Evolutionary conservation across 768 basidiomycete species (phyloP), one percentile per base, ranked within the genome.

Genomic region (Rhizopogon vinicolor): DNA sequence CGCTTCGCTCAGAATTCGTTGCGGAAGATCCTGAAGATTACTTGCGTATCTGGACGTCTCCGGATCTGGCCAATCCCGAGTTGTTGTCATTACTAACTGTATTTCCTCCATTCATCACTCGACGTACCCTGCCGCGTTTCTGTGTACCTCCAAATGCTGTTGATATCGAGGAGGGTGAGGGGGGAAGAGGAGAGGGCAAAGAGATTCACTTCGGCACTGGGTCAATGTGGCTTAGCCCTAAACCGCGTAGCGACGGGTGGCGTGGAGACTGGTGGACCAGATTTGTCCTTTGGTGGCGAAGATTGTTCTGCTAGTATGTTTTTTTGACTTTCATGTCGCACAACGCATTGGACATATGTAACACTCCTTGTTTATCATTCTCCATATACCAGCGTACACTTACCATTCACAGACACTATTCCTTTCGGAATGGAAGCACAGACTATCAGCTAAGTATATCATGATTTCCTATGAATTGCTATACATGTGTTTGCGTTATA

Each of bases 161-260:
- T 31, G 90, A 91, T 65, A 72, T 89, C 35, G 90, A 91, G 68
- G 86, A 87, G 65, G 89, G 83, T 25, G 81, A 81, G 53, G 81
- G 82, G 48, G 78, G 80, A 44, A 72, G 76, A 39, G 73, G 67
- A 16, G 82, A 83, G 60, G 76, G 75, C 57, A 80, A 79, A 53
- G 79, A 79, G 37, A 78, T 93, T 55, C 80, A 78, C 31, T 83
- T 84, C 66, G 92, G 92, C 18, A 93, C 92, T n/a, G 92, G 92
- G 7, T 75, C 78, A 45, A 87, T 95, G 81, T 91, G 88, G 86
- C 71, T 91, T 29, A 85, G 89, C 53, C 65, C 76, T 19, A 82
- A 79, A 62, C 65, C 70, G 43, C 84, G 93, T 39, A 70, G 72
- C 40, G 76, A 78, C 29, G 86, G 83, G 10, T 93, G 85, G 84